Percentiles rank a stretch among this genome's conserved stretches.
phyloP scores from a whole-genome alignment of 192 early-diverging fungal genomes.

The Umbelopsis sp. region DNA sequence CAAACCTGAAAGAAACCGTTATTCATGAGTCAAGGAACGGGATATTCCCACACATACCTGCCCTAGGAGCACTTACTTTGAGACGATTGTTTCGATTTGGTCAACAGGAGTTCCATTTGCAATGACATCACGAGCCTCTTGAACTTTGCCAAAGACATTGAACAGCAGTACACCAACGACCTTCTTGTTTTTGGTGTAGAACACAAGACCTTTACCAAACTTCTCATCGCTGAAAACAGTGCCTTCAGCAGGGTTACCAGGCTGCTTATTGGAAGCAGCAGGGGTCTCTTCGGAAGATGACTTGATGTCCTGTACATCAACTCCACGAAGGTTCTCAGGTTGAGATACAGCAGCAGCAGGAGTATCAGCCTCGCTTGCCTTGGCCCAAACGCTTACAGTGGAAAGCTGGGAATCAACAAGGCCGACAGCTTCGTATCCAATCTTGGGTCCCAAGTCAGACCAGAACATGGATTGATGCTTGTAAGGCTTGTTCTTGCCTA shows the following conservation, averaged over 20 bases:
- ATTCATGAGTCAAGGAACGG: slow-evolving; percentile 34
- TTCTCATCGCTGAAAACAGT: slow-evolving; percentile 45
- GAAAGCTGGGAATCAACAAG: slow-evolving; percentile 55
- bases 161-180: slow-evolving; percentile 61
- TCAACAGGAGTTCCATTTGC: slow-evolving; percentile 18
- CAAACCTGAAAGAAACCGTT: not conserved
- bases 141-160: slow-evolving; percentile 64
- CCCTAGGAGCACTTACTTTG: slow-evolving; percentile 13
- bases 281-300: not conserved
- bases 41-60: slow-evolving; percentile 22
- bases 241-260: slow-evolving; percentile 24
- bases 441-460: slow-evolving; percentile 59
- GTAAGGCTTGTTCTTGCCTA: slow-evolving; percentile 51
- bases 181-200: slow-evolving; percentile 56
- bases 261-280: not conserved
- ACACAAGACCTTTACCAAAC: slow-evolving; percentile 62
- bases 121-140: slow-evolving; percentile 62
- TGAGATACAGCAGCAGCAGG: slow-evolving; percentile 28
- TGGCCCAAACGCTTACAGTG: slow-evolving; percentile 66
- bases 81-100: not conserved
- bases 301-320: slow-evolving; percentile 13
- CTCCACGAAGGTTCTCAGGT: slow-evolving; percentile 33
- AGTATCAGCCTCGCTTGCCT: slow-evolving; percentile 41
- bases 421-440: slow-evolving; percentile 66
- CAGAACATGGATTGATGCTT: slow-evolving; percentile 68